Percentiles rank a stretch among this genome's conserved stretches.
These are phyloP conservation scores for Nannochloropsis oceanica DNA, from an alignment of 108 stramenopile species.

Conservation along the genomic window DNA sequence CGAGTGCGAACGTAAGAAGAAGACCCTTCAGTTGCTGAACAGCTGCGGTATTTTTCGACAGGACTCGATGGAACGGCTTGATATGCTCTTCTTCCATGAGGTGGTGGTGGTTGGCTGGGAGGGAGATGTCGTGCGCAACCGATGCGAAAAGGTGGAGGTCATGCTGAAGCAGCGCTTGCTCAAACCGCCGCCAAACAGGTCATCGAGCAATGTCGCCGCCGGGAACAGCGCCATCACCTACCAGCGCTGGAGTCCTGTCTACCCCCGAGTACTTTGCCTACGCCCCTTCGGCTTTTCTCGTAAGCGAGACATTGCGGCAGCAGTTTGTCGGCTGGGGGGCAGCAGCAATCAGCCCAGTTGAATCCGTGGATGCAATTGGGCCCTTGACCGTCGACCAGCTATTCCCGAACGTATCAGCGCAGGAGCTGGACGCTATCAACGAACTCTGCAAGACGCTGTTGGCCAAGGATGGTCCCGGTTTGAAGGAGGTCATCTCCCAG, in stretches of 20 bases:
- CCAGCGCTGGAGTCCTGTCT: neutral
- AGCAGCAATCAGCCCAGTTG: neutral
- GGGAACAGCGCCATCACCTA: neutral
- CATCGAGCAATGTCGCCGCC: neutral
- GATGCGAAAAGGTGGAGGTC: neutral
- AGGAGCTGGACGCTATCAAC: neutral
- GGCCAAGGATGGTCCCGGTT: neutral
- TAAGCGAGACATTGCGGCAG: neutral
- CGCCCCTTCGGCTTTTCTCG: neutral
- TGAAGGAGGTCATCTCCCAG: neutral
- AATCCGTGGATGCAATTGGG: neutral
- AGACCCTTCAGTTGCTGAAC: neutral
- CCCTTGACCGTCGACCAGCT: neutral
- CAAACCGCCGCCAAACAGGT: neutral
- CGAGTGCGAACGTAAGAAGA: neutral
- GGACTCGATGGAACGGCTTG: neutral
- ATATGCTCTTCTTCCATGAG: neutral
- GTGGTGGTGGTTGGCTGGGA: neutral
- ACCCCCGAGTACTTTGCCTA: neutral
- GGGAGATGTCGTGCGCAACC: neutral
- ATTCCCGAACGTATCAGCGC: neutral
- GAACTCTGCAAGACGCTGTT: neutral
- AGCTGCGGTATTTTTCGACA: neutral
- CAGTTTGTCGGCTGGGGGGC: neutral
- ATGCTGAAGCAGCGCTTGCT: neutral